Percentiles rank a stretch among this genome's conserved stretches.
Evolutionary conservation across 257 asterid species (phyloP).

Genomic region (Capsicum baccatum): DNA sequence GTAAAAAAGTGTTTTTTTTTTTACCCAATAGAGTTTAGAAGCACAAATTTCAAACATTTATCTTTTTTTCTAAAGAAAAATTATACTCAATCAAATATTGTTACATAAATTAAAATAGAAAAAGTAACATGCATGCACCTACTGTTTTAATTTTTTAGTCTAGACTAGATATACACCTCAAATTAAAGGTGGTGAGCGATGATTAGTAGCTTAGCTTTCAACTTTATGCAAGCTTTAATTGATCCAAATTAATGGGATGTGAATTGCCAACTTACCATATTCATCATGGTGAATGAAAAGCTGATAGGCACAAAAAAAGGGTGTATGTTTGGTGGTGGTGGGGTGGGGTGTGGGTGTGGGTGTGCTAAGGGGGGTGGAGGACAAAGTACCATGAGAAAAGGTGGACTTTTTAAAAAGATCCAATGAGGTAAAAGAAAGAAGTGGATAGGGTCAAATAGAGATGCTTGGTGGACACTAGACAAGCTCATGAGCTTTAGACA

Average conservation of each 20-base stretch:
- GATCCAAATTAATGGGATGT: neutral
- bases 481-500: slow-evolving; percentile 40
- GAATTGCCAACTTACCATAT: slow-evolving; percentile 19
- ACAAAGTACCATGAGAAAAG: neutral
- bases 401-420: neutral
- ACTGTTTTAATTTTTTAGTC: neutral
- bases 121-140: neutral
- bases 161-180: neutral
- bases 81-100: neutral
- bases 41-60: neutral
- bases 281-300: neutral
- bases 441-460: neutral
- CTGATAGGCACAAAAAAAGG: neutral
- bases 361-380: neutral
- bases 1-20: too few species aligned
- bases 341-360: neutral
- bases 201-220: neutral
- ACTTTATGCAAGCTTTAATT: slow-evolving; percentile 24
- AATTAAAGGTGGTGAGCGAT: neutral
- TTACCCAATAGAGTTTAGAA: too few species aligned
- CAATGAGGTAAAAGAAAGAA: slow-evolving; percentile 7
- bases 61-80: neutral
- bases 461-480: slow-evolving; percentile 35
- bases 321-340: neutral
- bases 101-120: neutral